A percentile compares a stretch with the other conserved stretches of the same genome.
phyloP scores from a whole-genome alignment of 768 basidiomycete genomes.

The Tylopilus rubrobrunneus region DNA sequence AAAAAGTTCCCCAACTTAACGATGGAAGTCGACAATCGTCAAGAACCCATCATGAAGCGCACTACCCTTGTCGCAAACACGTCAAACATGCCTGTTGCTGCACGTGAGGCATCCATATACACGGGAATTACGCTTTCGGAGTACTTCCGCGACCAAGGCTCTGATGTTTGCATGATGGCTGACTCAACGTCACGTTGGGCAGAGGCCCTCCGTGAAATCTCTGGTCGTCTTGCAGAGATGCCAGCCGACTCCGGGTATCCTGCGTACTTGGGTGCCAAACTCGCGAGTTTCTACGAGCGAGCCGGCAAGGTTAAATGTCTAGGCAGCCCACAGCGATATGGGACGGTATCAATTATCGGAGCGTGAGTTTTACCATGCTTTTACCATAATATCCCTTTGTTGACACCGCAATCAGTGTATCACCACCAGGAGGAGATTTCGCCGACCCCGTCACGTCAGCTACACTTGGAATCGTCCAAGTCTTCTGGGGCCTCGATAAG shows the following conservation, averaged over 20 bases:
- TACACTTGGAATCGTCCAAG: conserved; percentile 97
- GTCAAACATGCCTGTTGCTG: conserved; percentile 99
- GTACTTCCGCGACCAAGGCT: conserved; percentile 99
- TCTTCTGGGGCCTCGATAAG: conserved; percentile 99
- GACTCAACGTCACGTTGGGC: conserved; percentile 99
- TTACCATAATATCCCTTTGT: conserved; percentile 2
- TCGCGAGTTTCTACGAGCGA: conserved; percentile 98
- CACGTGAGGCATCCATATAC: conserved; percentile 98
- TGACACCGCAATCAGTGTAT: conserved; percentile 57
- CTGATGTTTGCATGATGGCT: conserved; percentile 98
- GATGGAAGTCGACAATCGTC: conserved; percentile 86
- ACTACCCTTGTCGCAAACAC: conserved; percentile 99
- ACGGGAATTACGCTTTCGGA: conserved; percentile 99
- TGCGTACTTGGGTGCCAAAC: conserved; percentile 91
- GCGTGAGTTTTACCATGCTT: conserved; percentile 62
- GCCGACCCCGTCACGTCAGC: conserved; percentile 98
- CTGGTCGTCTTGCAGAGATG: conserved; percentile 99
- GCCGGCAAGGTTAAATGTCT: conserved; percentile 94
- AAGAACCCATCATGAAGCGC: conserved; percentile 99
- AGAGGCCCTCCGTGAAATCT: conserved; percentile 98
- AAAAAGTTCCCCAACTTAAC: conserved; percentile 81
- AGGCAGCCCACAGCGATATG: conserved; percentile 82
- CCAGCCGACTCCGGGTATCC: conserved; percentile 99
- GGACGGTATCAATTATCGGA: conserved; percentile 97
- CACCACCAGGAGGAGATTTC: conserved; percentile 98